These are phyloP conservation scores for sunflower (Helianthus annuus) DNA, from an alignment of 129 eudicot species.

Conservation along the genomic window DNA sequence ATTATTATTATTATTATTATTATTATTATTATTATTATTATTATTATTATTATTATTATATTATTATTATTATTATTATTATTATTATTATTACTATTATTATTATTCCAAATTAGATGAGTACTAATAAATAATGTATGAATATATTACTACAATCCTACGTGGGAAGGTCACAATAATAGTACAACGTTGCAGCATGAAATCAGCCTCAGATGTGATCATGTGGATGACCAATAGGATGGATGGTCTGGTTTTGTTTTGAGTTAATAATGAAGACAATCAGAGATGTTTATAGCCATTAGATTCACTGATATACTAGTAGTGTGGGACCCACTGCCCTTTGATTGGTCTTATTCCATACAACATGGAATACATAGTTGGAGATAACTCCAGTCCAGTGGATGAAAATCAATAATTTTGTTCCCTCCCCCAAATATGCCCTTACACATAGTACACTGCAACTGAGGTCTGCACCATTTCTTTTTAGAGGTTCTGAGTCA, in stretches of 20 bases:
- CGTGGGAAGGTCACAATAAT: conserved; percentile 25
- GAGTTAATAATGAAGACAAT: conserved; percentile 32
- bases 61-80: too few species aligned
- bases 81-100: neutral
- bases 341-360: conserved; percentile 49
- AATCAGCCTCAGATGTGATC: conserved; percentile 36
- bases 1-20: too few species aligned
- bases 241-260: conserved; percentile 19
- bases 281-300: conserved; percentile 37
- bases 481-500: too few species aligned
- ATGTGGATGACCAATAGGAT: conserved; percentile 36
- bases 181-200: conserved; percentile 31
- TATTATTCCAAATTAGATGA: neutral
- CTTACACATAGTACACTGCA: conserved; percentile 13
- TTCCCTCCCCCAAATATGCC: conserved; percentile 23
- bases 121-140: neutral
- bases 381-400: conserved; percentile 26
- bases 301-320: conserved; percentile 35
- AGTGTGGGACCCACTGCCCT: conserved; percentile 35
- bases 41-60: too few species aligned
- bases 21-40: too few species aligned
- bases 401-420: conserved; percentile 28
- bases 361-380: conserved; percentile 25
- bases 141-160: neutral
- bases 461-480: neutral